Percentiles rank a stretch among this genome's conserved stretches.
Evolutionary conservation across 23 red algal species (phyloP).

Genomic region (Gracilaria vermiculophylla): DNA sequence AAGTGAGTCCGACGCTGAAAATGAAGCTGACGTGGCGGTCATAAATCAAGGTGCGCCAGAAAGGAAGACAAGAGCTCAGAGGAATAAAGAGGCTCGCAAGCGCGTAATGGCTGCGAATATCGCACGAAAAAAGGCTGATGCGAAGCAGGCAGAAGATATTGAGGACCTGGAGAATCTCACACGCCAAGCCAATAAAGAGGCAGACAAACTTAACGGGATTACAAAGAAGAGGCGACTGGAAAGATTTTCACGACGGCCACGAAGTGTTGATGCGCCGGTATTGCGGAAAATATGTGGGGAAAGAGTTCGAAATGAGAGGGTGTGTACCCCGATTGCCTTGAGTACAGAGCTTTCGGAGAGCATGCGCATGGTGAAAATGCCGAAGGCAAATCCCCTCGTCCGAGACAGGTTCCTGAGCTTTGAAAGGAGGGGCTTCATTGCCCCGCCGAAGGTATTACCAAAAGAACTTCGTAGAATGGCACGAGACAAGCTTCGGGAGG

Average conservation of each 20-base stretch:
- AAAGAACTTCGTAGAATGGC: constrained; percentile 47
- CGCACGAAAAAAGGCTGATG: background rate
- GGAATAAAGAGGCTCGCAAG: constrained; percentile 57
- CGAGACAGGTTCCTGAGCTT: constrained; percentile 57
- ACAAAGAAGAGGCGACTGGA: constrained; percentile 1
- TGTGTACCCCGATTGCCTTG: constrained; percentile 9
- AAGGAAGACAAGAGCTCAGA: constrained; percentile 37
- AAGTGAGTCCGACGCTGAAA: background rate
- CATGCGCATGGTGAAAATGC: constrained; percentile 57
- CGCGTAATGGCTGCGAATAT: constrained; percentile 26
- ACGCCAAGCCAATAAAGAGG: constrained; percentile 13
- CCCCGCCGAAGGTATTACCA: constrained; percentile 52
- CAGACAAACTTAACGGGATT: constrained; percentile 48
- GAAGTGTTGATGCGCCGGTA: background rate
- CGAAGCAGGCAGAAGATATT: constrained; percentile 18
- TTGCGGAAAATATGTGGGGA: constrained; percentile 10
- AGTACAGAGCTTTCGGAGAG: constrained; percentile 54
- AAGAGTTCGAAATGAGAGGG: constrained; percentile 48
- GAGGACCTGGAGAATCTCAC: constrained; percentile 23
- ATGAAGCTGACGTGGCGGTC: background rate
- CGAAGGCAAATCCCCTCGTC: constrained; percentile 42
- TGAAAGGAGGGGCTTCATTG: constrained; percentile 58
- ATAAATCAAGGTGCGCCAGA: constrained; percentile 5
- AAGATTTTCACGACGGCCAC: background rate
- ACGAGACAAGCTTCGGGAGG: constrained; percentile 44